A percentile compares a stretch with the other conserved stretches of the same genome.
Conservation (phyloP, 345 rosid species). For the Populus euphratica region DNA sequence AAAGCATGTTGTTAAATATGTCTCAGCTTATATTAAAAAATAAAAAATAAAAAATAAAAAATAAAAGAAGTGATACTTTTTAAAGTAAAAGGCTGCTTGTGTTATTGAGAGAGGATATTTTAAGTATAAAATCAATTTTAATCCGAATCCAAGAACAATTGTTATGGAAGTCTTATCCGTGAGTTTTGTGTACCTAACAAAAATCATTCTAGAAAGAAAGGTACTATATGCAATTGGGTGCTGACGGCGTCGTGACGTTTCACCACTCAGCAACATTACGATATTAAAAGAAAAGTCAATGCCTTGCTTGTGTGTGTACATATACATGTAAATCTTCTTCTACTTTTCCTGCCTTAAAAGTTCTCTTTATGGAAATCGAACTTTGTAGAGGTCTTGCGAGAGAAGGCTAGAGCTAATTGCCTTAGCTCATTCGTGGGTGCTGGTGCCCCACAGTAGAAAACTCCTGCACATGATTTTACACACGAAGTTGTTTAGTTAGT, state of each 20-base stretch:
- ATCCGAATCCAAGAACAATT: background rate
- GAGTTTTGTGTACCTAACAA: background rate
- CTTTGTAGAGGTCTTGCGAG: slow-evolving; percentile 76
- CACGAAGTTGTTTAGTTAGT: background rate
- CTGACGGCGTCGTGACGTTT: background rate
- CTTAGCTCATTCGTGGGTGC: slow-evolving; percentile 56
- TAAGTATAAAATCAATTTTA: no score
- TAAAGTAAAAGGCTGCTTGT: no score
- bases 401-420: slow-evolving; percentile 68
- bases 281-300: background rate
- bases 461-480: slow-evolving; percentile 48
- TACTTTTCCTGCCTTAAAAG: slow-evolving; percentile 33
- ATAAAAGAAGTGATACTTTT: no score
- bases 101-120: no score
- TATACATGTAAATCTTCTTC: background rate
- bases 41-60: no score
- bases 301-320: background rate
- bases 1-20: no score
- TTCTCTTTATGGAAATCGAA: slow-evolving; percentile 92
- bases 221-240: background rate
- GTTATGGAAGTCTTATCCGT: background rate
- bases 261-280: background rate
- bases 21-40: no score
- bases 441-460: slow-evolving; percentile 88
- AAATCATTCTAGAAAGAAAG: background rate